These are phyloP conservation scores for Geotrichum candidum DNA, from an alignment of 1,139 yeast species.

Conservation along the genomic window DNA sequence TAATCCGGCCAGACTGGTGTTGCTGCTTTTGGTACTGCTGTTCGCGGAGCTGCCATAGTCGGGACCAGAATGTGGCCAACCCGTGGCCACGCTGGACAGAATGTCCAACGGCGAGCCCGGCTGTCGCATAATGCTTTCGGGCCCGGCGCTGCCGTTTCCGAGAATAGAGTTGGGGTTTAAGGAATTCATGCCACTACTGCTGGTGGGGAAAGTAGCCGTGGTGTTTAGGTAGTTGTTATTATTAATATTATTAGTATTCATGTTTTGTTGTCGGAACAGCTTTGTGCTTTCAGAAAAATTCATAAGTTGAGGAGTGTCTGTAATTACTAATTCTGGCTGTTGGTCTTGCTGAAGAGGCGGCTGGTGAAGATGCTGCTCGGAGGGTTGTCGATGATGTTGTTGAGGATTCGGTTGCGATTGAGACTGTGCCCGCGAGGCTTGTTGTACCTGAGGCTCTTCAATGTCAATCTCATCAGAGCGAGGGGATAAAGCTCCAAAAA, in stretches of 20 bases:
- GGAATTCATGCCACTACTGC: background rate
- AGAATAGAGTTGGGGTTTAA: background rate
- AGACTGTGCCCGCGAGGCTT: background rate
- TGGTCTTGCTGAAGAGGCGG: background rate
- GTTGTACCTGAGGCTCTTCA: background rate
- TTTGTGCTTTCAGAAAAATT: background rate
- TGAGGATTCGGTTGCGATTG: background rate
- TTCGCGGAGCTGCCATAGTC: background rate
- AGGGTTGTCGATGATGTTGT: background rate
- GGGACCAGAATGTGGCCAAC: background rate
- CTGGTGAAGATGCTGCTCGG: background rate
- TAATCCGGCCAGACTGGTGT: background rate
- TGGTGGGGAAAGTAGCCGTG: background rate
- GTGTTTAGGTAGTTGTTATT: background rate
- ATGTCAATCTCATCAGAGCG: slow-evolving; percentile 1
- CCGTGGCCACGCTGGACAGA: slow-evolving; percentile 26
- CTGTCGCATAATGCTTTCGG: background rate
- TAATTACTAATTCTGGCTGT: background rate
- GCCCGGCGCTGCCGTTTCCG: slow-evolving; percentile 2
- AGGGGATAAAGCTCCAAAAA: background rate
- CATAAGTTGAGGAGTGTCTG: background rate
- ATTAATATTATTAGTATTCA: background rate
- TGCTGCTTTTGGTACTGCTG: background rate
- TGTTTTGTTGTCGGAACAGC: background rate
- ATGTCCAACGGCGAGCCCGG: slow-evolving; percentile 32